These are phyloP conservation scores for Penicillium odoratum DNA, from an alignment of 495 filamentous ascomycete genomes.

Conservation along the genomic window DNA sequence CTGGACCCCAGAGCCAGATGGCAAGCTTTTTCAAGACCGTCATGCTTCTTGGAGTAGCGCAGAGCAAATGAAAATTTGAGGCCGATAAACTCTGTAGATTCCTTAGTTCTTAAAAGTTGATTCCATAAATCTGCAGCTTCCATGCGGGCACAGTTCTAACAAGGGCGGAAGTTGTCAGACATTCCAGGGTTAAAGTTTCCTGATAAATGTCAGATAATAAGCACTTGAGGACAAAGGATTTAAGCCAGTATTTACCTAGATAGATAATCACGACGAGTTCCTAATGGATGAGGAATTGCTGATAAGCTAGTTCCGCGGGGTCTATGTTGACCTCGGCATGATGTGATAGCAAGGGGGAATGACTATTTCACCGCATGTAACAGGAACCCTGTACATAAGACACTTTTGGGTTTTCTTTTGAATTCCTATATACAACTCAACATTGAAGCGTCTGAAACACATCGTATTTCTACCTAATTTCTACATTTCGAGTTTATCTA, in stretches of 20 bases:
- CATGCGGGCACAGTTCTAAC: background rate
- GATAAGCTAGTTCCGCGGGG: background rate
- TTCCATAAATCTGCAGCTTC: background rate
- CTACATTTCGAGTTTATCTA: background rate
- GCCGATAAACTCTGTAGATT: background rate
- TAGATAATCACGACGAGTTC: background rate
- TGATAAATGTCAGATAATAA: background rate
- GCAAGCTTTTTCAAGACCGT: slow-evolving; percentile 18
- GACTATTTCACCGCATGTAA: background rate
- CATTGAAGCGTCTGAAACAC: background rate
- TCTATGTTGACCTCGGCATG: slow-evolving; percentile 1
- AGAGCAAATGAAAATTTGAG: background rate
- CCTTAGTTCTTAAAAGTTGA: background rate
- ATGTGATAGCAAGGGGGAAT: slow-evolving; percentile 1
- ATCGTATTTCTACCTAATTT: background rate
- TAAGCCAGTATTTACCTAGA: background rate
- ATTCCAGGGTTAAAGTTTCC: background rate
- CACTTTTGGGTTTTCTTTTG: no score
- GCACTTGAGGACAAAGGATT: background rate
- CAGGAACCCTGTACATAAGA: background rate
- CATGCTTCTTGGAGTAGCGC: slow-evolving; percentile 8
- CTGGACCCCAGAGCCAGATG: slow-evolving; percentile 31
- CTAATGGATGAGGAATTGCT: background rate
- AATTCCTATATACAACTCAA: no score
- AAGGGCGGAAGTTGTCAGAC: background rate